phyloP scores from a whole-genome alignment of 2,329 filamentous ascomycete species.

The Boeremia exigua region DNA sequence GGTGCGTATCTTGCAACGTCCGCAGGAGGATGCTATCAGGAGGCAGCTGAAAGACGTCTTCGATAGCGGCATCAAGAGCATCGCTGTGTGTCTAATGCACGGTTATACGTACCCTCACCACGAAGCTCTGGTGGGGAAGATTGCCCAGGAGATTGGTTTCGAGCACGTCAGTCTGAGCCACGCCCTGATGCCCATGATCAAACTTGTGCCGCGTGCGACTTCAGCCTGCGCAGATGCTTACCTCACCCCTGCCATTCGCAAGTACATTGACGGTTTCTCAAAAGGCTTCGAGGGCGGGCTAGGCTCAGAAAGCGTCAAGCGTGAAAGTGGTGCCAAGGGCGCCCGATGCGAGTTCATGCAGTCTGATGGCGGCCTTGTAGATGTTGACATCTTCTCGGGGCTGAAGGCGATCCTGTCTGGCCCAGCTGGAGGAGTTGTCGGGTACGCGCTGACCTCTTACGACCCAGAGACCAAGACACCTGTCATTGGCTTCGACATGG shows the following conservation, averaged over 20 bases:
- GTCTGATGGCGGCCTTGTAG: slow-evolving; percentile 74
- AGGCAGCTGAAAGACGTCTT: slow-evolving; percentile 70
- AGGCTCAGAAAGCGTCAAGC: slow-evolving; percentile 75
- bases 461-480: slow-evolving; percentile 81
- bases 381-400: slow-evolving; percentile 82
- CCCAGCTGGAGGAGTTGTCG: slow-evolving; percentile 90
- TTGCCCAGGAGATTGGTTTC: slow-evolving; percentile 83
- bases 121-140: slow-evolving; percentile 75
- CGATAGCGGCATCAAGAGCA: slow-evolving; percentile 74
- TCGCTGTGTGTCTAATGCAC: slow-evolving; percentile 91
- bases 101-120: slow-evolving; percentile 90
- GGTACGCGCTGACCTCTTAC: slow-evolving; percentile 90
- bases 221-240: slow-evolving; percentile 83
- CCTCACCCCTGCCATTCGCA: slow-evolving; percentile 77
- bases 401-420: slow-evolving; percentile 86
- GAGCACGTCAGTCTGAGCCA: slow-evolving; percentile 81
- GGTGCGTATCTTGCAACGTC: slow-evolving; percentile 71
- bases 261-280: slow-evolving; percentile 79
- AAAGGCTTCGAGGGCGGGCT: slow-evolving; percentile 81
- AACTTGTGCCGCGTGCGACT: slow-evolving; percentile 75
- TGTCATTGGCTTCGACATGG: slow-evolving; percentile 96
- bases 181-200: slow-evolving; percentile 88
- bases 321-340: slow-evolving; percentile 67
- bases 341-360: slow-evolving; percentile 96
- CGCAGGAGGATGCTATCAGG: slow-evolving; percentile 63